phyloP scores from a whole-genome alignment of 1,284 basidiomycete species.

The Peniophora sp. region DNA sequence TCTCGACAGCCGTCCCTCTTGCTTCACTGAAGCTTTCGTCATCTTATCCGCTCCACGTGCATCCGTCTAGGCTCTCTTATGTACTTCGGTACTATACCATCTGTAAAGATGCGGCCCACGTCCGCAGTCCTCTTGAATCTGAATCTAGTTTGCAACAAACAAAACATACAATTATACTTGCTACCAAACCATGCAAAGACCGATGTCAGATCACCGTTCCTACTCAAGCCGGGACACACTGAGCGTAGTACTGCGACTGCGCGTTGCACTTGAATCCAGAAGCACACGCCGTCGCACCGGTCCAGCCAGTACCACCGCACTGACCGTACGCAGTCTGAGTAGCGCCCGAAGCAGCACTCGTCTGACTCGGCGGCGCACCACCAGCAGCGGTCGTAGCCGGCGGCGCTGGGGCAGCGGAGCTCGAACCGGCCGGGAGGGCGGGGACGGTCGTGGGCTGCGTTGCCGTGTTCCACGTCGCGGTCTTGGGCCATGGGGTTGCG shows the following conservation, averaged over 20 bases:
- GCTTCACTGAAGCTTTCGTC: too few relatives aligned
- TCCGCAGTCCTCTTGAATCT: too few relatives aligned
- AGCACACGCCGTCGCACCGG: conserved; percentile 10
- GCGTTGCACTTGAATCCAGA: conserved; percentile 7
- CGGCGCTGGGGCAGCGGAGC: background rate
- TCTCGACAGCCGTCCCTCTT: too few relatives aligned
- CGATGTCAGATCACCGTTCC: too few relatives aligned
- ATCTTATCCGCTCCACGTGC: too few relatives aligned
- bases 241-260: conserved; percentile 4
- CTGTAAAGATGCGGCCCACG: too few relatives aligned
- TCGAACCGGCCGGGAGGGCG: conserved; percentile 11
- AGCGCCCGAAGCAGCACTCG: conserved; percentile 1
- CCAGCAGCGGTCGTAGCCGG: too few relatives aligned
- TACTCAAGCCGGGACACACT: background rate
- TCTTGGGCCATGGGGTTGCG: conserved; percentile 21
- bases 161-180: too few relatives aligned
- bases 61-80: too few relatives aligned
- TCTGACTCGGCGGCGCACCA: background rate
- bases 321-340: conserved; percentile 11
- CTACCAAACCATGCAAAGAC: too few relatives aligned
- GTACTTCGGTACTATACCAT: too few relatives aligned
- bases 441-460: conserved; percentile 23
- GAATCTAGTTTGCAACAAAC: too few relatives aligned
- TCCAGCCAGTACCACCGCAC: conserved; percentile 12
- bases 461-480: conserved; percentile 26